Conservation (phyloP, 1,139 yeast species). For the Wickerhamomyces sp. region DNA sequence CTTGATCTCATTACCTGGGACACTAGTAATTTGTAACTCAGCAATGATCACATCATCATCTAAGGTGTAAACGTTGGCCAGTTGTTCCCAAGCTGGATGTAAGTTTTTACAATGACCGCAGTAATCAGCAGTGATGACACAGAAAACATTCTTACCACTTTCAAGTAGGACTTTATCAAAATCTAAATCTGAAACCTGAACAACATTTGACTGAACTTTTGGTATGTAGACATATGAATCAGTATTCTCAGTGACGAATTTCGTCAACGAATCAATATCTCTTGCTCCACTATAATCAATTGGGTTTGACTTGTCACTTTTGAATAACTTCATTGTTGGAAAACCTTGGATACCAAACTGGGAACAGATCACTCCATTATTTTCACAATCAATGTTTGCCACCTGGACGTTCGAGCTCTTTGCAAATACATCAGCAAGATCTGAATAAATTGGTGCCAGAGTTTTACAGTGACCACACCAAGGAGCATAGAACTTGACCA, state of each 20-base stretch:
- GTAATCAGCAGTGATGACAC: constrained; percentile 98
- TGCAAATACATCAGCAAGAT: constrained; percentile 62
- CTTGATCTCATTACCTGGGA: constrained; percentile 25
- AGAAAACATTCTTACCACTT: constrained; percentile 48
- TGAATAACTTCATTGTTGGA: constrained; percentile 90
- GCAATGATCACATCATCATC: constrained; percentile 64
- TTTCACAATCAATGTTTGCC: constrained; percentile 87
- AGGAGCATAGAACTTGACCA: constrained; percentile 91
- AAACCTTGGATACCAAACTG: constrained; percentile 76
- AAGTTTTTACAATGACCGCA: constrained; percentile 96
- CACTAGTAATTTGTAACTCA: constrained; percentile 80
- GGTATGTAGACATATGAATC: constrained; percentile 48
- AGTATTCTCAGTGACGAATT: constrained; percentile 57
- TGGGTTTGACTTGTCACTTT: constrained; percentile 68
- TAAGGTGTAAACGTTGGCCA: constrained; percentile 61
- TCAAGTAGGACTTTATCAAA: constrained; percentile 18
- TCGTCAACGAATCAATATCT: constrained; percentile 63
- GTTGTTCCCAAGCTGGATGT: constrained; percentile 88
- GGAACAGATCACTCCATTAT: constrained; percentile 81
- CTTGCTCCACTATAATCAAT: constrained; percentile 65
- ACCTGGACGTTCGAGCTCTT: constrained; percentile 52
- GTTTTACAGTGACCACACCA: constrained; percentile 99
- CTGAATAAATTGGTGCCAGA: constrained; percentile 86
- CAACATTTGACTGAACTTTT: constrained; percentile 17
- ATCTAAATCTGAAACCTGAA: constrained; percentile 23